Evolutionary conservation across 768 basidiomycete species (phyloP), one percentile per base, ranked within the genome.

Genomic region (Russula sp.): DNA sequence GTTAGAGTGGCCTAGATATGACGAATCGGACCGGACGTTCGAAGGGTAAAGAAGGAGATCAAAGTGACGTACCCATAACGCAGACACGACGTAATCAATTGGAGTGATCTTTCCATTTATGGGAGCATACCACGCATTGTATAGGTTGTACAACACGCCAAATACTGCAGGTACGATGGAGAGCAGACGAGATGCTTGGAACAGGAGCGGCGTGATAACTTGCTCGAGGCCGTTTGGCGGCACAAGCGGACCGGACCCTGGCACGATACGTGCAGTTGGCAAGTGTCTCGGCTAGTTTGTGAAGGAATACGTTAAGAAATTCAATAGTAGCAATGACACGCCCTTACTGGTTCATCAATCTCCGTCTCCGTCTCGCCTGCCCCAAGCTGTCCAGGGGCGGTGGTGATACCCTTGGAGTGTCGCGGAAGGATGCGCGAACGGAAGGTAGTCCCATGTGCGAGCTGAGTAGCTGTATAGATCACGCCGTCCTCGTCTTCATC

Each of bases 351-450:
- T 69, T 90, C 88, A 68, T 90, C 88, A 13, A 82, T 78, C 70
- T 91, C 89, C 0, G 89, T 89, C 70, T 91, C 88, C 0, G 89
- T 89, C 74, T 90, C 88, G 7, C 87, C 87, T 32, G 86, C 87
- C 64, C 88, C 84, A 45, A 75, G 69, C 59, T 76, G 76, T 3
- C 80, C 86, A 18, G 81, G 83, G 0, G 82, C 77, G 0, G 88
- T 89, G n/a, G 82, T 86, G 68, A 89, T 88, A 62, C 62, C 57
- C 58, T 68, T 68, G 27, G 62, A 47, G 20, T 60, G 51, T 48
- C 57, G 57, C 1, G 55, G 45, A 45, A 62, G n/a, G 55, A 68
- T 49, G 18, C 67, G 67, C 50, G 67, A 50, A 35, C 67, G 65
- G 18, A 68, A 55, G 57, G 31, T 54, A 4, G 54, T 32, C 16